Evolutionary conservation across 352 stramenopile species (phyloP).

Genomic region (Paralagenidium karlingii): DNA sequence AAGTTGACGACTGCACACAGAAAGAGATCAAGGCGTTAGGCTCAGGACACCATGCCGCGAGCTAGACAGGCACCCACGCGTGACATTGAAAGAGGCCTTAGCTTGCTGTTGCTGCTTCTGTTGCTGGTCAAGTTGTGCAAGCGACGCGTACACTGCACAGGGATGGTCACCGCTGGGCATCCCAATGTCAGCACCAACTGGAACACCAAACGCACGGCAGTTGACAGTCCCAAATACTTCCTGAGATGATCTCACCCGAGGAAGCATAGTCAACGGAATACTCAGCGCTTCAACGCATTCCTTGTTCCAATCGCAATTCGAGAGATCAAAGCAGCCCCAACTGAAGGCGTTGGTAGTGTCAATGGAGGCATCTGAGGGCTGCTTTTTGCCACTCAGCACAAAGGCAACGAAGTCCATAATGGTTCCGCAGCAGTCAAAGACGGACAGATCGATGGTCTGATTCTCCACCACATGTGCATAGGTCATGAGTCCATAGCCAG

Average conservation of each 20-base stretch:
- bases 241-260: conserved; percentile 33
- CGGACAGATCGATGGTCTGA: conserved; percentile 14
- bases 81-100: too few relatives aligned
- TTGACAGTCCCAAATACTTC: conserved; percentile 20
- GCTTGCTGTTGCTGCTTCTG: background rate
- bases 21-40: background rate
- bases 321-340: conserved; percentile 48
- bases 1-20: conserved; percentile 56
- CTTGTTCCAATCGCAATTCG: conserved; percentile 27
- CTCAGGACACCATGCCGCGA: background rate
- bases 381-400: conserved; percentile 38
- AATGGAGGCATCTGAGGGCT: conserved; percentile 27
- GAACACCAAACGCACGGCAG: conserved; percentile 13
- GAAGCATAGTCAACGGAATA: conserved; percentile 49
- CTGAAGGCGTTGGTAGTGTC: conserved; percentile 67
- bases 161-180: conserved; percentile 72
- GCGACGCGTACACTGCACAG: conserved; percentile 46
- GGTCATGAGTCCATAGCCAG: conserved; percentile 58
- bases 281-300: conserved; percentile 32
- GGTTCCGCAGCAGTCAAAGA: conserved; percentile 60
- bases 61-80: background rate
- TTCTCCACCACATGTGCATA: conserved; percentile 40
- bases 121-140: conserved; percentile 4
- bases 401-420: conserved; percentile 74
- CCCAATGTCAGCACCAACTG: conserved; percentile 18